Base-by-base conservation (phyloP, 495 filamentous ascomycete species). In the Thermothielavioides terrestris region DNA sequence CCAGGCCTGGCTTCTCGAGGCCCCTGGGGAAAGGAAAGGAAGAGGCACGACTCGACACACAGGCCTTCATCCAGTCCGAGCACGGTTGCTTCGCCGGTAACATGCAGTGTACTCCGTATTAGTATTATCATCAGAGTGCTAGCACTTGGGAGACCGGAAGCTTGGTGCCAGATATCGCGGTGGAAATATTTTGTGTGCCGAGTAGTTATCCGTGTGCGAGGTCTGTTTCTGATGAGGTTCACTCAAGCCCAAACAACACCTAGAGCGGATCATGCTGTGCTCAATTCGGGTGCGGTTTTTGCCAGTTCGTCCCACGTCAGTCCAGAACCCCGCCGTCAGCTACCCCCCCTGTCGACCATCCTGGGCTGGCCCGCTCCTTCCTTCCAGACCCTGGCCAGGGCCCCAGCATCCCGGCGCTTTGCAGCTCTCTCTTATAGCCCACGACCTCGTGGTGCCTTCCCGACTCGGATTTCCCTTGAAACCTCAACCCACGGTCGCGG, bases 401-500 rank as follows among this genome's bases (percentile, higher is more conserved):
- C 9, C 25, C 35, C 15, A 48, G 4, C 23, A 39, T 31, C 36
- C 45, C 35, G 12, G 34, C 18, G 4, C 18, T 14, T 26, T 34
- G 21, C 21, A 12, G 6, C 30, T 2, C 23, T 38, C 14, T 46
- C 3, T 25, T 22, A n/a, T 22, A 1, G 20, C 48, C 31, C 27
- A 0, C n/a, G n/a, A n/a, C 34, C 42, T 20, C 25, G 20, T 25
- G 27, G 12, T 22, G 12, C n/a, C 37, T 49, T 6, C 23, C 22
- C 18, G 27, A 22, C 35, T 10, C 18, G 20, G 6, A n/a, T 12
- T 54, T 52, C 28, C 26, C 32, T 50, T 56, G 32, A 36, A 48
- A 53, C 53, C 54, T 52, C 53, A 53, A n/a, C 32, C 56, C 52
- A 46, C 50, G 43, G 56, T 64, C 39, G 15, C 49, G 42, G 54